A percentile compares a stretch with the other conserved stretches of the same genome.
Conservation (phyloP, 164 flowering plant species). For the Pachysandra terminalis region DNA sequence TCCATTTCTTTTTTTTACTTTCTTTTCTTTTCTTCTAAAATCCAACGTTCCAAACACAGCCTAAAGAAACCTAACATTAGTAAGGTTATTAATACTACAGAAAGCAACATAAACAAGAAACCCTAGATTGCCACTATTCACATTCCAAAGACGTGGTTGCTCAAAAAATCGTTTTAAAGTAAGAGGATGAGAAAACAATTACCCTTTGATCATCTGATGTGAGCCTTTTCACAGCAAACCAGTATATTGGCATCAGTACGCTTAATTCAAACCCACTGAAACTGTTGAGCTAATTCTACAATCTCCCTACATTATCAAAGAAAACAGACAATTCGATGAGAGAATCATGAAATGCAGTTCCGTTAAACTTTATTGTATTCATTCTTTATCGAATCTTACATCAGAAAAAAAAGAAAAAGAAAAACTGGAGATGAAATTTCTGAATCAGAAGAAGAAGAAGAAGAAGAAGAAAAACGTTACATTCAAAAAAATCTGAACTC, state of each 20-base stretch:
- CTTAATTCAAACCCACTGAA: slow-evolving; percentile 4
- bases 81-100: too few species aligned
- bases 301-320: background rate
- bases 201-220: slow-evolving; percentile 6
- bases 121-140: too few species aligned
- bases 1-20: too few species aligned
- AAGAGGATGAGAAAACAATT: background rate
- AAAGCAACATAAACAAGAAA: too few species aligned
- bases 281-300: background rate
- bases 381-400: background rate
- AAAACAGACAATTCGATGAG: background rate
- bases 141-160: too few species aligned
- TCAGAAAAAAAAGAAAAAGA: too few species aligned
- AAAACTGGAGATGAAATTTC: background rate
- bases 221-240: background rate
- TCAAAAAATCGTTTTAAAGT: too few species aligned
- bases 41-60: too few species aligned
- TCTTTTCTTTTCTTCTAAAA: too few species aligned
- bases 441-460: background rate
- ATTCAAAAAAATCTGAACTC: too few species aligned
- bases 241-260: slow-evolving; percentile 6
- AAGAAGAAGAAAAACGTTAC: too few species aligned
- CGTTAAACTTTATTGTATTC: background rate
- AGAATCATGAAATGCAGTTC: background rate
- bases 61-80: too few species aligned